Base-by-base conservation (phyloP, 1,284 basidiomycete species). In the Trichosporon ovoides region DNA sequence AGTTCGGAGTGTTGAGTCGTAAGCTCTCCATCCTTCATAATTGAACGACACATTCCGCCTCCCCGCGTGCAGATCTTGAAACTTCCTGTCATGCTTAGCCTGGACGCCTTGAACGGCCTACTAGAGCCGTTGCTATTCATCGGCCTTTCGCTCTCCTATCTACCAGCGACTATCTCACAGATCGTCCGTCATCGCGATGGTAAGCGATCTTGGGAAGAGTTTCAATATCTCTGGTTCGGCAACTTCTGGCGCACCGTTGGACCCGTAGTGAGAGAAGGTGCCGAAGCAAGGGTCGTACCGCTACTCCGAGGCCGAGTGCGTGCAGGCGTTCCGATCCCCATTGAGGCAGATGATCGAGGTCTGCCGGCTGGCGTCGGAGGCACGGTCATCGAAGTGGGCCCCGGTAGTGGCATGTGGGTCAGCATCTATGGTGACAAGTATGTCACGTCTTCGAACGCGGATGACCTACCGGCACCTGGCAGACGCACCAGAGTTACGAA, bases 381-480 rank as follows among this genome's bases (percentile, higher is more conserved):
- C 6, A 56, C 56, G 0, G 61, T 63, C n/a, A 56, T 63, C 18
- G 61, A 63, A 18, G 58, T 63, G 7, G 61, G 61, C 6, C 61
- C 61, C 11, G 61, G 61, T 11, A 56, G 54, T 16, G 61, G 61
- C 19, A 60, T 58, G 56, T 63, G 61, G 61, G 61, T 56, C 13
- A 55, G 33, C 51, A 60, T 63, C 61, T 63, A 58, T 22, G 16
- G 37, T 24, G 61, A 63, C 56, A 53, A 56, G 51, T 63, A 63
- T 31, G 24, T 58, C 18, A 48, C 43, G 3, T 4, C 10, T 28
- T 7, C 43, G 12, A 16, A 28, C 43, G 28, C 7, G 2, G 24
- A 7, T 22, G 22, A 31, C 43, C n/a, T 20, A 3, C 16, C 43
- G 7, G 10, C 28, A 16, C 43, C 43, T 7, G 43, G 43, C 22